These are phyloP conservation scores for Fraxinus ornus DNA, from an alignment of 305 asterid genomes.

Conservation along the genomic window DNA sequence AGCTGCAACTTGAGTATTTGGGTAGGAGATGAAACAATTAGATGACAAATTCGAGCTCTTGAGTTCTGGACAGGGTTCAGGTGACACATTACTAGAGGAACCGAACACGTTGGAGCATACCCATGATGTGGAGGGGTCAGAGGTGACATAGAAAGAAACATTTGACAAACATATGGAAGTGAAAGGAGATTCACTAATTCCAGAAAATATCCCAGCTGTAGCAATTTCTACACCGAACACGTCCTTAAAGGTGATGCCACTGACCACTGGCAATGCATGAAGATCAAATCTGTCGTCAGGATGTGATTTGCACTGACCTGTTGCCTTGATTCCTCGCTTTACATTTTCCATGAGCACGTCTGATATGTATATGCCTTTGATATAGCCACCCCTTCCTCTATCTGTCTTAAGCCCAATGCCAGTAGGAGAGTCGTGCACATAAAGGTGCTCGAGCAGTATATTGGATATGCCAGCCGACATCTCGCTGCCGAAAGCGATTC, in stretches of 20 bases:
- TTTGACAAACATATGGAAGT: conserved; percentile 65
- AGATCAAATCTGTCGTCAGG: conserved; percentile 81
- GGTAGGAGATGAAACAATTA: conserved; percentile 31
- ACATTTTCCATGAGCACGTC: conserved; percentile 58
- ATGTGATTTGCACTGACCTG: conserved; percentile 63
- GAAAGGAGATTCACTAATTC: conserved; percentile 78
- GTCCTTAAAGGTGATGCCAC: conserved; percentile 54
- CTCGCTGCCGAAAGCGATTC: conserved; percentile 84
- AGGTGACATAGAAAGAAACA: conserved; percentile 41
- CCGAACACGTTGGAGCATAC: conserved; percentile 53
- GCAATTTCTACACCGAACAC: conserved; percentile 56
- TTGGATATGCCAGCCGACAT: conserved; percentile 95
- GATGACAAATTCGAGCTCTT: conserved; percentile 31
- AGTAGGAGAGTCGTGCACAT: conserved; percentile 44
- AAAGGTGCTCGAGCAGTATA: conserved; percentile 52
- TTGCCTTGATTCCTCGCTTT: conserved; percentile 57
- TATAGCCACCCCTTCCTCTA: conserved; percentile 81
- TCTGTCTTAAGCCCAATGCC: conserved; percentile 73
- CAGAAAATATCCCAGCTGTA: conserved; percentile 61
- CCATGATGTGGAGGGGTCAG: conserved; percentile 52
- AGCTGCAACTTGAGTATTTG: conserved; percentile 19
- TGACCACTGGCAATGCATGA: conserved; percentile 55
- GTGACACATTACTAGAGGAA: conserved; percentile 53
- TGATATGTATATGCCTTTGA: conserved; percentile 45
- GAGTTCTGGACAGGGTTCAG: conserved; percentile 73